Base-by-base conservation (phyloP, 768 basidiomycete genomes). In the Lactarius evosmus region DNA sequence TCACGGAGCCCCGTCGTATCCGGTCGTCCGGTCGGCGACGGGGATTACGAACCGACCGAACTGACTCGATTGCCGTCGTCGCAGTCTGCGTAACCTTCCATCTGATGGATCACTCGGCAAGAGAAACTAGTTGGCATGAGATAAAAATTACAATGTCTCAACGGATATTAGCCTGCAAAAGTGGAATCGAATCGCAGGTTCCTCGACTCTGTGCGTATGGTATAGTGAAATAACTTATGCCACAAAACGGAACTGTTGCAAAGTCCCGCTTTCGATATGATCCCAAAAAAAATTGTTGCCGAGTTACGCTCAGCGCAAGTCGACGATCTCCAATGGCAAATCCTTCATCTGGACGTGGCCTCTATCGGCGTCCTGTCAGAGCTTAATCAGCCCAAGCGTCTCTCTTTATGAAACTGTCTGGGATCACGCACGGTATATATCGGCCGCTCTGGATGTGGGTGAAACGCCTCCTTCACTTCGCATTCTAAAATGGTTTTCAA, bases 301-400 rank as follows among this genome's bases (percentile, higher is more conserved):
- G 27, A 36, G 27, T 25, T 33, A 50, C 60, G 59, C 49, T 72
- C 68, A 69, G 25, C 93, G 85, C 66, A 94, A 71, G 75, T 95
- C 93, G n/a, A 93, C 87, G 63, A 93, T 91, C 75, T 94, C 93
- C 56, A 95, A 74, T 1, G 83, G 74, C 33, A 84, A 73, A 50
- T 91, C 87, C 66, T 82, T 86, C 80, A 89, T 88, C 70, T 85
- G 83, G 11, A 93, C 91, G 73, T 95, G 93, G 0, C 88, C 89
- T 72, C 86, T 91, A 69, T 92, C 91, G 25, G 89, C 89, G 69
- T 94, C 93, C 87, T 93, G 68, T 36, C 27, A 44, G 44, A 50
- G 34, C 32, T 46, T 51, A 51, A 49, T 50, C 25, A 60, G 49
- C 9, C 27, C 25, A 17, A 40, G n/a, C 2, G 12, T 40, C 12